phyloP scores from a whole-genome alignment of 257 asterid species.

The Plectranthus barbatus region DNA sequence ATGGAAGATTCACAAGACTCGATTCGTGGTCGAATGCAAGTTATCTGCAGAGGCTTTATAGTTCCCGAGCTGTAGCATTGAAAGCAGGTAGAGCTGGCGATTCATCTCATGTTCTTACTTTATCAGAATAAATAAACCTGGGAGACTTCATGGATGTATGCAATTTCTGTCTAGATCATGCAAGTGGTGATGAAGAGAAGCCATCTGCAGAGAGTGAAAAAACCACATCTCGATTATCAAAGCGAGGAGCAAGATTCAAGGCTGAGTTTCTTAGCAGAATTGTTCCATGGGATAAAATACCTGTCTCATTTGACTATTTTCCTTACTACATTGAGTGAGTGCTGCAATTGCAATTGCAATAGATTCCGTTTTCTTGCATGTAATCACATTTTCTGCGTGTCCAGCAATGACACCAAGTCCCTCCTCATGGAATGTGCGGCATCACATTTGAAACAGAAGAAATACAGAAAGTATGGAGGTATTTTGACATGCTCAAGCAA shows the following conservation, averaged over 20 bases:
- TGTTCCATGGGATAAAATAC: background rate
- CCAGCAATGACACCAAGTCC: slow-evolving; percentile 44
- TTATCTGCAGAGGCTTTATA: background rate
- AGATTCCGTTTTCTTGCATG: background rate
- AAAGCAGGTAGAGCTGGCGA: background rate
- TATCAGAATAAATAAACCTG: background rate
- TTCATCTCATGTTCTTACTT: too few species aligned
- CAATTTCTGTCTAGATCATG: background rate
- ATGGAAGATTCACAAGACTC: background rate
- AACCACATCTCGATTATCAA: background rate
- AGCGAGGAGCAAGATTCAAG: background rate
- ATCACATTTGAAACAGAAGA: slow-evolving; percentile 58
- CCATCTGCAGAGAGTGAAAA: background rate
- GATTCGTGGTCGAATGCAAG: background rate
- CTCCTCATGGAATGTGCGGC: slow-evolving; percentile 71
- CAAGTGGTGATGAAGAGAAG: background rate
- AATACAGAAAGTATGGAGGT: slow-evolving; percentile 42
- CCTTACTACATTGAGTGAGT: background rate
- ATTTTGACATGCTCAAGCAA: slow-evolving; percentile 57
- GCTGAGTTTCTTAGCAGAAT: background rate
- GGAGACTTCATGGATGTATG: too few species aligned
- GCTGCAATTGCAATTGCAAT: slow-evolving; percentile 26
- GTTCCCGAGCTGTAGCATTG: background rate
- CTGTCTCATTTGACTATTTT: background rate
- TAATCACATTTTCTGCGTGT: too few species aligned